Conservation (phyloP, 1,284 basidiomycete species). For the Phylloboletellus chloephorus region DNA sequence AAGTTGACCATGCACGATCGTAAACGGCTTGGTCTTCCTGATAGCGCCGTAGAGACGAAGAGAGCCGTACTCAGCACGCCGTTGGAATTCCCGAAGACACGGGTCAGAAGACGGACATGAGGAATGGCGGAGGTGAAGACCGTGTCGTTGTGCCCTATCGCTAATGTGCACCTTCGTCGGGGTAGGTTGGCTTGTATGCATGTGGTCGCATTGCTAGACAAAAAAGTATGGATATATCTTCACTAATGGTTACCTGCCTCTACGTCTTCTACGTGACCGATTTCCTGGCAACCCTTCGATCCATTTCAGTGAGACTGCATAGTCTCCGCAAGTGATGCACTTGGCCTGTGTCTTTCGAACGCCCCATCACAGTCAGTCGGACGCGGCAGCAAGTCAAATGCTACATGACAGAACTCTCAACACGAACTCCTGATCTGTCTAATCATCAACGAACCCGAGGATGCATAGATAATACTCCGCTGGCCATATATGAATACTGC, state of each 20-base stretch:
- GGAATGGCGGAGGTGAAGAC: background rate
- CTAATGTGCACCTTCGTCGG: background rate
- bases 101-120: constrained; percentile 23
- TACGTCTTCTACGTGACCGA: background rate
- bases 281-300: background rate
- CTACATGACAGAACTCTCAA: too few species aligned
- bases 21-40: constrained; percentile 59
- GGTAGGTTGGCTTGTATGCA: background rate
- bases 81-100: constrained; percentile 70
- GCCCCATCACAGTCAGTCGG: too few species aligned
- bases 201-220: background rate
- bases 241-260: background rate
- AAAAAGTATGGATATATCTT: constrained; percentile 4
- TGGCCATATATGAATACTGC: background rate
- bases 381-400: too few species aligned
- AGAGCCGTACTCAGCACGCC: constrained; percentile 71
- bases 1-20: constrained; percentile 59
- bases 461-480: background rate
- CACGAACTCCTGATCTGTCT: background rate
- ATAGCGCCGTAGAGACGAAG: constrained; percentile 53
- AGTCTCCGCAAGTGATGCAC: too few species aligned
- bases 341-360: too few species aligned
- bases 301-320: background rate
- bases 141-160: background rate
- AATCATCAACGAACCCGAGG: constrained; percentile 10